Conservation (phyloP, 495 filamentous ascomycete genomes). For the Penicillium manginii region DNA sequence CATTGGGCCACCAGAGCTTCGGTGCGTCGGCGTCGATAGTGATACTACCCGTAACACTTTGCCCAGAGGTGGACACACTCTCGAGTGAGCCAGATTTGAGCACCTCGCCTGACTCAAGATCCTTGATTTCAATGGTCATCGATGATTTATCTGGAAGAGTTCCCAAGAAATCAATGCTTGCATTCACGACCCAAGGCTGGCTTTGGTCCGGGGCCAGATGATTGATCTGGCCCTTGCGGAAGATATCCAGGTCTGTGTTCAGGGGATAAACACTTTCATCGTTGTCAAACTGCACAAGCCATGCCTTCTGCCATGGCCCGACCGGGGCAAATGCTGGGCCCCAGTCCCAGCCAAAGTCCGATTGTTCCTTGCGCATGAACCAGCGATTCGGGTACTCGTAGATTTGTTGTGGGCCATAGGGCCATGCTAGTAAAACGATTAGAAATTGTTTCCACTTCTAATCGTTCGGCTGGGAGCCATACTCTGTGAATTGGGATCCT, state of each 20-base stretch:
- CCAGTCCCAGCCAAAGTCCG: conserved; percentile 76
- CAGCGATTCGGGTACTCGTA: conserved; percentile 58
- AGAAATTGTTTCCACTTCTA: neutral
- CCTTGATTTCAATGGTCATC: conserved; percentile 58
- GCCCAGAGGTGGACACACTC: conserved; percentile 47
- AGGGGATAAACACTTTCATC: conserved; percentile 52
- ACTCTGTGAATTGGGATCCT: conserved; percentile 57
- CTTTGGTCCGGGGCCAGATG: conserved; percentile 62
- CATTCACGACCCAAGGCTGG: conserved; percentile 70
- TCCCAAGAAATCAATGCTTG: conserved; percentile 67
- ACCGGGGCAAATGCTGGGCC: conserved; percentile 68
- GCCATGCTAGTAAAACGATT: conserved; percentile 44
- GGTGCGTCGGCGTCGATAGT: conserved; percentile 49
- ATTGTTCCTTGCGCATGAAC: conserved; percentile 71
- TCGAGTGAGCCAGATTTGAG: conserved; percentile 48
- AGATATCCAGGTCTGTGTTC: conserved; percentile 65
- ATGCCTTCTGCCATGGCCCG: conserved; percentile 68
- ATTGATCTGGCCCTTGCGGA: conserved; percentile 63
- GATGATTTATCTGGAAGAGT: conserved; percentile 48
- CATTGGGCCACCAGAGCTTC: conserved; percentile 67
- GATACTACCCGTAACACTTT: conserved; percentile 55
- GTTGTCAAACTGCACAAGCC: conserved; percentile 56
- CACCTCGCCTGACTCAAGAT: conserved; percentile 47
- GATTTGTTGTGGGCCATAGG: conserved; percentile 42
- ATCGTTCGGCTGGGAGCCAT: too few species aligned